Evolutionary conservation across 306 rosid genomes (phyloP).

Genomic region (Acacia confusa): DNA sequence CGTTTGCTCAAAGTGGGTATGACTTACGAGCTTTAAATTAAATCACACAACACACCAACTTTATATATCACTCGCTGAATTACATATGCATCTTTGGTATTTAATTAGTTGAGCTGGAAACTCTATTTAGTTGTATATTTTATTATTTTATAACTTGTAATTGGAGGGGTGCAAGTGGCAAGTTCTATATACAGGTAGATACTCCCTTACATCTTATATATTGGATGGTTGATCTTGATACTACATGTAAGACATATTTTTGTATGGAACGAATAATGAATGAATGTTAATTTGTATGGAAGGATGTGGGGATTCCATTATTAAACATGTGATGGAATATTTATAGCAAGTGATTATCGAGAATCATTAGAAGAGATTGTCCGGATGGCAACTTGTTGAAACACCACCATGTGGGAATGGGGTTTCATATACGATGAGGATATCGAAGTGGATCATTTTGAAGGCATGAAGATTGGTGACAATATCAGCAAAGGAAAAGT

Average conservation of each 20-base stretch:
- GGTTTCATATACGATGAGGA: not conserved
- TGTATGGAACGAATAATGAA: too few relatives aligned
- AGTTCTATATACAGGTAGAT: not conserved
- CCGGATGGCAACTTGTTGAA: not conserved
- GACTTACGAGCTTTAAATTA: conserved; percentile 72
- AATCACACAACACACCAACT: not conserved
- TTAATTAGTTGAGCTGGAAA: too few relatives aligned
- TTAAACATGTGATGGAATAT: not conserved
- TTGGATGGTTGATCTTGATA: too few relatives aligned
- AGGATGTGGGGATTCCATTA: not conserved
- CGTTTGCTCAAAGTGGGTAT: conserved; percentile 83
- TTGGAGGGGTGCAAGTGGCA: not conserved
- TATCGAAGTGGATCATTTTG: not conserved
- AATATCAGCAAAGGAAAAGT: too few relatives aligned
- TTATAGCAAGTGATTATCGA: not conserved
- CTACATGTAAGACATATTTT: too few relatives aligned
- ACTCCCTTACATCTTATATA: too few relatives aligned
- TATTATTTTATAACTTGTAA: not conserved
- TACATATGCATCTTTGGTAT: not conserved
- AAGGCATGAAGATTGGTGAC: not conserved
- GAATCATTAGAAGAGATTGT: not conserved
- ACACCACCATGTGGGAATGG: not conserved
- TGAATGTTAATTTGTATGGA: too few relatives aligned
- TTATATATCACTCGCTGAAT: not conserved
- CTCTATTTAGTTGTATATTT: not conserved